Conservation (phyloP, 176 grass and related monocot genomes). For the Areca catechu region DNA sequence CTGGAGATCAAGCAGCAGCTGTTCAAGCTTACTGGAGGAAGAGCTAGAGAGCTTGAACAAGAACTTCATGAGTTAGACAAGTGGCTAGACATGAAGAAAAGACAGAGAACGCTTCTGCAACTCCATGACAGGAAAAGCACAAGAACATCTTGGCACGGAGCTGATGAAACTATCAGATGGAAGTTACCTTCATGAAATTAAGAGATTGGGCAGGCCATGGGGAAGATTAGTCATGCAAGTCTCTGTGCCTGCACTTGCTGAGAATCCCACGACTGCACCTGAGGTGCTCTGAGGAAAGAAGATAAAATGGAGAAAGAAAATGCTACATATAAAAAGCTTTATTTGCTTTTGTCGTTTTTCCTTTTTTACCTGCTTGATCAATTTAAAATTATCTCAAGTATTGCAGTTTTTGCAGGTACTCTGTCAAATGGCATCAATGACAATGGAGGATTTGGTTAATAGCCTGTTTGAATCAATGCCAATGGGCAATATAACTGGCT, state of each 20-base stretch:
- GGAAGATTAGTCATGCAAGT: constrained; percentile 46
- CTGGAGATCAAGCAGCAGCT: neutral
- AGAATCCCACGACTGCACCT: constrained; percentile 21
- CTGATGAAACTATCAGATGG: constrained; percentile 31
- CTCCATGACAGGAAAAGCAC: neutral
- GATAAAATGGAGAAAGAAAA: no score
- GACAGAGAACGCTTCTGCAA: neutral
- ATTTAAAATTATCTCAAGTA: no score
- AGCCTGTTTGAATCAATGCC: constrained; percentile 33
- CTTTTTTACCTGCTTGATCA: no score
- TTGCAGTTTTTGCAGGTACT: constrained; percentile 28
- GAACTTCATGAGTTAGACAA: constrained; percentile 26
- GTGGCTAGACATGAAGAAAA: neutral
- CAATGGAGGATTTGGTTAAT: constrained; percentile 23
- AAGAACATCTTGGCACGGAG: neutral
- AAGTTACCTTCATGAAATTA: constrained; percentile 42
- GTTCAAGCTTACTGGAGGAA: constrained; percentile 2
- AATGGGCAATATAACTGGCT: constrained; percentile 31
- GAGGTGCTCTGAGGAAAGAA: constrained; percentile 23
- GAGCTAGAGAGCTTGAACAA: constrained; percentile 27
- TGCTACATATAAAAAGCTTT: no score
- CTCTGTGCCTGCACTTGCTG: constrained; percentile 27
- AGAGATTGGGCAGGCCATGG: constrained; percentile 29
- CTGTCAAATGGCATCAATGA: constrained; percentile 31
- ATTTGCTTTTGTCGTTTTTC: no score